Base-by-base conservation (phyloP, 2,329 filamentous ascomycete species). In the Sclerotinia nivalis region DNA sequence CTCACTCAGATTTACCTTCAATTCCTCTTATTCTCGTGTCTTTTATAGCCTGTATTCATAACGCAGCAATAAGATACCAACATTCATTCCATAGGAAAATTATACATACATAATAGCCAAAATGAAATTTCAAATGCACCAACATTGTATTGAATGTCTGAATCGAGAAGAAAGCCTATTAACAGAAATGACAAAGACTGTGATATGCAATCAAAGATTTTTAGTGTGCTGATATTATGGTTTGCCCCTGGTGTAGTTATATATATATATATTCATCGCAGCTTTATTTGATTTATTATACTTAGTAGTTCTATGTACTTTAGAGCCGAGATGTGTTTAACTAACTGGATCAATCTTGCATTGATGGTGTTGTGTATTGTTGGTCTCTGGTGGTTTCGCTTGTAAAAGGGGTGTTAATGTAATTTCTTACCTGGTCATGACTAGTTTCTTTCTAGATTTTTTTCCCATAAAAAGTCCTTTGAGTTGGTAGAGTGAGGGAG, bases 111-210 rank as follows among this genome's bases (percentile, higher is more conserved):
- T n/a, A 37, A 0, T 13, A 13, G 13, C 0, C 5, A 43, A 37
- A 15, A 2, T 2, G 2, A 1, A 37, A 37, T 4, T 56, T 0
- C 1, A 15, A 37, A 22, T 4, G 10, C 13, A 7, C 7, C 9
- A n/a, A 3, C 4, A n/a, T 3, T 37, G 10, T 0, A n/a, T 15
- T 37, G 4, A n/a, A 15, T 15, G 20, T 37, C 1, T 56, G 22
- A 8, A 37, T 22, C 13, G 7, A 8, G 25, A 7, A 18, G 15
- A 8, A 28, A 28, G 2, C 6, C 22, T 4, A 37, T 2, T 31
- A 37, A 12, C 0, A 15, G 31, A 56, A 37, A 4, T n/a, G 2
- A 6, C 8, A 34, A 56, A 37, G 10, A 56, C 10, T 56, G 1
- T 12, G 5, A n/a, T 4, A 37, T n/a, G 3, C 20, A 56, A n/a